These are phyloP conservation scores for Nymphaea colorata DNA, from an alignment of 164 flowering plant species.

Conservation along the genomic window DNA sequence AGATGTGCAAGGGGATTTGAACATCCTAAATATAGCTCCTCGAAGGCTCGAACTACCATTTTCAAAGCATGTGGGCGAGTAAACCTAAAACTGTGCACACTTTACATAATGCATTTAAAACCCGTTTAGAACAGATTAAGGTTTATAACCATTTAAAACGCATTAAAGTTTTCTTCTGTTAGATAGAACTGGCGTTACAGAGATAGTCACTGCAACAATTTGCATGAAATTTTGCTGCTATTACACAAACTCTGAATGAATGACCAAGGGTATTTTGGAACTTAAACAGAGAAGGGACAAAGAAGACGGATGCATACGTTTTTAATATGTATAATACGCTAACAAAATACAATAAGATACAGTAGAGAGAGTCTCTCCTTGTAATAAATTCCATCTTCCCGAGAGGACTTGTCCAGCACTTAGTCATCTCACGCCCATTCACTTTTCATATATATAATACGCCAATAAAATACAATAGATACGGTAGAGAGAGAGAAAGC, in stretches of 20 bases:
- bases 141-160: not conserved
- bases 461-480: not conserved
- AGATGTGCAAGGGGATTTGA: too few relatives aligned
- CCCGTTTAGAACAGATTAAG: too few relatives aligned
- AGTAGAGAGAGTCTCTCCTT: not conserved
- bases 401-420: not conserved
- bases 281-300: not conserved
- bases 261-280: not conserved
- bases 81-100: too few relatives aligned
- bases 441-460: not conserved
- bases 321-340: not conserved
- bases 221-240: not conserved
- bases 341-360: not conserved
- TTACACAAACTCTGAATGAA: not conserved
- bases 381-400: not conserved
- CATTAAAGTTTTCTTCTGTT: not conserved
- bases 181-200: not conserved
- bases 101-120: too few relatives aligned
- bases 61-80: too few relatives aligned
- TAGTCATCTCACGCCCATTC: not conserved
- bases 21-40: too few relatives aligned
- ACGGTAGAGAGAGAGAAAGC: not conserved
- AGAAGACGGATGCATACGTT: not conserved
- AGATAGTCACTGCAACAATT: not conserved
- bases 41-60: too few relatives aligned